Base-by-base conservation (phyloP, 257 asterid species). In the Striga asiatica region DNA sequence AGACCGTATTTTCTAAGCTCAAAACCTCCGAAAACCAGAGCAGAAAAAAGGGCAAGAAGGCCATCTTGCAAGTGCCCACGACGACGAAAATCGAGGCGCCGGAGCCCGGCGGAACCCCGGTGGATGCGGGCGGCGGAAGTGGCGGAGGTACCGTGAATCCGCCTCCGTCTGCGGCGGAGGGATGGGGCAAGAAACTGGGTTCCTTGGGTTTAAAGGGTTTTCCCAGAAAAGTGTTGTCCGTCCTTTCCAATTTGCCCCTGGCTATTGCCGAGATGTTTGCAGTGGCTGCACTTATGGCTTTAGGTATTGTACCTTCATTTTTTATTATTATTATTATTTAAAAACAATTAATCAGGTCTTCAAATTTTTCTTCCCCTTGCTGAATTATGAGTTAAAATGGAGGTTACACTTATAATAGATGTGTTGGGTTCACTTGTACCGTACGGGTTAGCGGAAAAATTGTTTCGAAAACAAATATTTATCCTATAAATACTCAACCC, bases 231-330 rank as follows among this genome's bases (percentile, higher is more conserved):
- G 72, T 70, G 8, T 50, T 91, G 74, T 50, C 88, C 4, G 43
- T 67, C 61, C 81, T 87, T 56, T 71, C 92, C 8, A 80, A 82
- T 77, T 76, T 91, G 83, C 83, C 89, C 41, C 70, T 87, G 80
- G 95, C 95, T 64, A 71, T 91, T 60, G 65, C 76, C 13, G 97
- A 91, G 69, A 87, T 82, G 97, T 71, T 76, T 50, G 72, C 76
- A 14, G 60, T 82, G 74, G 97, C 95, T 74, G 88, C 66, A 45
- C 74, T 91, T 54, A 78, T 91, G 93, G 93, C 95, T 64, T 58
- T 87, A 72, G 98, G 98, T 91, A 80, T 9, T 23, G 32, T 47
- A 12, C 27, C 39, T 6, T 21, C 8, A 25, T 9, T 10, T 19
- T 49, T 55, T 41, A 12, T 22, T 2, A 21, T 5, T 8, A 21